A percentile compares a stretch with the other conserved stretches of the same genome.
phyloP scores from a whole-genome alignment of 495 filamentous ascomycete species.

The Xylaria bambusicola region DNA sequence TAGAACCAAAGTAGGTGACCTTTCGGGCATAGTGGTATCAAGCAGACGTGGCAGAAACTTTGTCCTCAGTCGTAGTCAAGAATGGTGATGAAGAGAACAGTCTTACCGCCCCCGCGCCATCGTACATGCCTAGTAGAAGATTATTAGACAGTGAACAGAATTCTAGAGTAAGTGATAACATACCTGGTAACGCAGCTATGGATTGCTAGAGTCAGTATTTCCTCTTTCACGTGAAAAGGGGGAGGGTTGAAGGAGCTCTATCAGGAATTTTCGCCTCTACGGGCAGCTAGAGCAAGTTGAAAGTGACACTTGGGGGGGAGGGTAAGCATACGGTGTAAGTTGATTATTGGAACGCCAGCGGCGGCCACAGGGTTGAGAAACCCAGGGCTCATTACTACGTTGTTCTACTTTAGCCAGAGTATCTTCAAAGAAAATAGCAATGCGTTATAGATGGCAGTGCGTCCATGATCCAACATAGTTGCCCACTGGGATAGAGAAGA shows the following conservation, averaged over 20 bases:
- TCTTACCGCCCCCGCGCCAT: slow-evolving; percentile 57
- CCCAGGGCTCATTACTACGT: slow-evolving; percentile 35
- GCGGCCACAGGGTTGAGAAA: slow-evolving; percentile 65
- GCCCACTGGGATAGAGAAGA: background rate
- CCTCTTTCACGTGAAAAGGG: too few species aligned
- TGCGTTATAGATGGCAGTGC: background rate
- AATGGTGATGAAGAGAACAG: slow-evolving; percentile 32
- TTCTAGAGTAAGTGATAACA: background rate
- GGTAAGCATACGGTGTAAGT: too few species aligned
- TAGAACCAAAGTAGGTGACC: background rate
- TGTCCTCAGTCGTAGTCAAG: background rate
- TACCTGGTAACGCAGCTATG: slow-evolving; percentile 59
- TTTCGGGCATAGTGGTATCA: background rate
- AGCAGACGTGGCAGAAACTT: background rate
- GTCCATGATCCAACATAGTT: background rate
- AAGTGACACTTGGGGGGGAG: too few species aligned
- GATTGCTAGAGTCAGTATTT: too few species aligned
- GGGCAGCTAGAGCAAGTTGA: too few species aligned
- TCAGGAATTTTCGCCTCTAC: too few species aligned
- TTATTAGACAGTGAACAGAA: slow-evolving; percentile 16
- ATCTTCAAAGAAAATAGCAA: background rate
- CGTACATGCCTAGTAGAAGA: slow-evolving; percentile 58
- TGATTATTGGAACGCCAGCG: slow-evolving; percentile 70
- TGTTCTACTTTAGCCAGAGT: background rate
- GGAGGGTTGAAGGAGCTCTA: too few species aligned